Evolutionary conservation across 192 early-diverging fungal genomes (phyloP).

Genomic region (Spizellomyces sp.): DNA sequence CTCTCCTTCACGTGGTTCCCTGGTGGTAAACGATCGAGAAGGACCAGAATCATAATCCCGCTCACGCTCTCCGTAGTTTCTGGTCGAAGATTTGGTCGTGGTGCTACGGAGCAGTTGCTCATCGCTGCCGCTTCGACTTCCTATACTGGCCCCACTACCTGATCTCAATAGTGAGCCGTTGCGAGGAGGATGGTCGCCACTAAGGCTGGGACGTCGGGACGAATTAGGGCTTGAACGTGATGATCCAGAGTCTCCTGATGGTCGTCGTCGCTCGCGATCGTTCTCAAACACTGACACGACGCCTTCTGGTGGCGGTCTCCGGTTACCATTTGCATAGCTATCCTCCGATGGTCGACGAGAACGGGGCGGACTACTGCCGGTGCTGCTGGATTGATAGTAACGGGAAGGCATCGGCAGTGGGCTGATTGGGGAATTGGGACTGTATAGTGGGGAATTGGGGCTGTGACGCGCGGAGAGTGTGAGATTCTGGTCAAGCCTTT

Average conservation of each 20-base stretch:
- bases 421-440: not conserved
- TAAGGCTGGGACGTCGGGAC: not conserved
- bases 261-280: conserved; percentile 10
- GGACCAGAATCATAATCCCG: not conserved
- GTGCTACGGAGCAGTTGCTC: not conserved
- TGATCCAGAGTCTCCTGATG: not conserved
- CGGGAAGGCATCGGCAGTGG: not conserved
- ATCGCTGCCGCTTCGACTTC: not conserved
- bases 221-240: conserved; percentile 3
- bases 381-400: not conserved
- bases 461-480: not conserved
- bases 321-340: conserved; percentile 5
- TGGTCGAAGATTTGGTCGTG: not conserved
- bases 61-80: conserved; percentile 7
- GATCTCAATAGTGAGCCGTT: not conserved
- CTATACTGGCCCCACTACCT: not conserved
- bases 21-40: not conserved
- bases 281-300: not conserved
- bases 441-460: too few relatives aligned
- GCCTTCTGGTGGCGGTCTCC: not conserved
- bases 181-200: not conserved
- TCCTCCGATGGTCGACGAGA: conserved; percentile 8
- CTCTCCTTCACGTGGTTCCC: not conserved
- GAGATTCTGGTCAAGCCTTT: not conserved
- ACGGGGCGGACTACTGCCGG: conserved; percentile 1